phyloP scores from a whole-genome alignment of 108 stramenopile species.

The Skeletonema tropicum region DNA sequence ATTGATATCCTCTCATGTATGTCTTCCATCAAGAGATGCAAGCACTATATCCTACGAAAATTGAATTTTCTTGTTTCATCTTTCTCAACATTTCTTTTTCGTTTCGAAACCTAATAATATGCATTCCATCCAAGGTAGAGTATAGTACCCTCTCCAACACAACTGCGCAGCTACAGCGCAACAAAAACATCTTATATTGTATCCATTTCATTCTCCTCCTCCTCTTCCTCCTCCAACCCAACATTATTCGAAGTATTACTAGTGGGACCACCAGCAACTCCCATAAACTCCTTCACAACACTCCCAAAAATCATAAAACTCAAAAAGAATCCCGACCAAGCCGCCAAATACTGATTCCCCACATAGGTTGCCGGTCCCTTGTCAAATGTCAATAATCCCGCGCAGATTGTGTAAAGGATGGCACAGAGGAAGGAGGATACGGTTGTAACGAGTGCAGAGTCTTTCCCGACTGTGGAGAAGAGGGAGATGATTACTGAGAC shows the following conservation, averaged over 20 bases:
- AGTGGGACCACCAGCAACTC: slow-evolving; percentile 16
- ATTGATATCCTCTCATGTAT: not conserved
- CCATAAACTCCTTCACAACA: slow-evolving; percentile 54
- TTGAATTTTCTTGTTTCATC: not conserved
- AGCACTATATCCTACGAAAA: no score
- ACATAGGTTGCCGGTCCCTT: slow-evolving; percentile 51
- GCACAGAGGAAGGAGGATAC: slow-evolving; percentile 37
- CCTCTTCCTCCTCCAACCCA: slow-evolving; percentile 7
- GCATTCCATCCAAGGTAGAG: not conserved
- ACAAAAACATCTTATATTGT: not conserved
- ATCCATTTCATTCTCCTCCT: not conserved
- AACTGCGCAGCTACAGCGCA: no score
- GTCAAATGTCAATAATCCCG: slow-evolving; percentile 46
- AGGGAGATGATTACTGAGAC: slow-evolving; percentile 45
- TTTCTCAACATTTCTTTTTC: not conserved
- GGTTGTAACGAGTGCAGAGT: slow-evolving; percentile 49
- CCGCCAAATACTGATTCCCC: slow-evolving; percentile 49
- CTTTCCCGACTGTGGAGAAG: slow-evolving; percentile 40
- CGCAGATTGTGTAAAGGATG: slow-evolving; percentile 44
- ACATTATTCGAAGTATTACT: not conserved
- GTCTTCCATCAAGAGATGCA: not conserved
- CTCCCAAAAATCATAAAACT: slow-evolving; percentile 47
- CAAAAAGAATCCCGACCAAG: slow-evolving; percentile 50
- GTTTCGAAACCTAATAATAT: not conserved
- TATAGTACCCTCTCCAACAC: no score